Percentiles rank a stretch among this genome's conserved stretches.
Evolutionary conservation across 2,329 filamentous ascomycete genomes (phyloP).

Genomic region (Nothophoma quercina): DNA sequence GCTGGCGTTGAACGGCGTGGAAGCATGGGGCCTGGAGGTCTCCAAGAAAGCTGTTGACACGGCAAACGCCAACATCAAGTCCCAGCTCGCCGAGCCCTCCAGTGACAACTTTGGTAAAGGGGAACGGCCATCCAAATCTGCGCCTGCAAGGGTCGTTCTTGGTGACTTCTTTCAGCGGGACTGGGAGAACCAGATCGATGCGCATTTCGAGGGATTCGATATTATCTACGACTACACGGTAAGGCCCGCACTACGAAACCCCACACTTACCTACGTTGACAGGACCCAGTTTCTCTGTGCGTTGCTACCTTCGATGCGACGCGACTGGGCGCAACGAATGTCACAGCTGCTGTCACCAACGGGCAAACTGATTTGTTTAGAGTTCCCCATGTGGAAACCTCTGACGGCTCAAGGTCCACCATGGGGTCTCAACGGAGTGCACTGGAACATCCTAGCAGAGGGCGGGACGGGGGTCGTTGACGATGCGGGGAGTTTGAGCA

Average conservation of each 20-base stretch:
- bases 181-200: conserved; percentile 56
- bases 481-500: conserved; percentile 16
- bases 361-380: conserved; percentile 67
- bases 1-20: conserved; percentile 74
- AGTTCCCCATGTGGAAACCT: conserved; percentile 76
- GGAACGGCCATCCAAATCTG: conserved; percentile 48
- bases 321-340: conserved; percentile 63
- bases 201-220: conserved; percentile 56
- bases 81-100: conserved; percentile 18
- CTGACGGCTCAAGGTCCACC: conserved; percentile 73
- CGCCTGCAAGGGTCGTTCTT: conserved; percentile 62
- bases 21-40: conserved; percentile 75
- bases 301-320: conserved; percentile 61
- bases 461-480: conserved; percentile 22
- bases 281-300: conserved; percentile 64
- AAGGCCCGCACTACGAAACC: conserved; percentile 27
- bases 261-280: not conserved
- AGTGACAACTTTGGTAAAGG: conserved; percentile 47
- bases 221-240: conserved; percentile 68
- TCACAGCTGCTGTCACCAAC: conserved; percentile 59
- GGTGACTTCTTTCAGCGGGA: conserved; percentile 71
- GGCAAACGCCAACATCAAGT: conserved; percentile 21
- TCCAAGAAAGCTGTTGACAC: conserved; percentile 55
- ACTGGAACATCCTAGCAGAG: conserved; percentile 22
- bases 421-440: conserved; percentile 65